Percentiles rank a stretch among this genome's conserved stretches.
Evolutionary conservation across 2,329 filamentous ascomycete genomes (phyloP).

Genomic region (Penicillium sp.): DNA sequence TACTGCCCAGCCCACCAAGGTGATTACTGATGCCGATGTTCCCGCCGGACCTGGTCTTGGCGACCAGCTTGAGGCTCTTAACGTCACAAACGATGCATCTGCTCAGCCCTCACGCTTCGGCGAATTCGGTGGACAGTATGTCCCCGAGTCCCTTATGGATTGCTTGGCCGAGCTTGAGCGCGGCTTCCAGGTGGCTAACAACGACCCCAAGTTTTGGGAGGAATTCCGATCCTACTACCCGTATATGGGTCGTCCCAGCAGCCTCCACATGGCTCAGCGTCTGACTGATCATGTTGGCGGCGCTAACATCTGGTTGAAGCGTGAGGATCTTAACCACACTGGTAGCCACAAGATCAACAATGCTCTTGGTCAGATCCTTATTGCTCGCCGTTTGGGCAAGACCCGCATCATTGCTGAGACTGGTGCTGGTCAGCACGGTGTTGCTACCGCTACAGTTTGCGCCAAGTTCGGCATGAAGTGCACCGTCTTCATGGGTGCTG

Average conservation of each 20-base stretch:
- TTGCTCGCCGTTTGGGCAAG: slow-evolving; percentile 85
- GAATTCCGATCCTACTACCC: slow-evolving; percentile 95
- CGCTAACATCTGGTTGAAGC: slow-evolving; percentile 96
- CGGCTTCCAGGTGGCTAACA: slow-evolving; percentile 82
- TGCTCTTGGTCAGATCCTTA: slow-evolving; percentile 84
- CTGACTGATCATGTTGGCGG: slow-evolving; percentile 86
- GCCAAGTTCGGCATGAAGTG: slow-evolving; percentile 98
- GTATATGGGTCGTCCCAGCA: slow-evolving; percentile 93
- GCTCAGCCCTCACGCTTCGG: slow-evolving; percentile 85
- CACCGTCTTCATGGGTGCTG: slow-evolving; percentile 96
- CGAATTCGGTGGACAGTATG: slow-evolving; percentile 95
- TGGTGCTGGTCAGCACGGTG: slow-evolving; percentile 94
- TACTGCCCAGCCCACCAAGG: slow-evolving; percentile 55
- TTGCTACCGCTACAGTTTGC: slow-evolving; percentile 94
- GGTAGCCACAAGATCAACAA: slow-evolving; percentile 99
- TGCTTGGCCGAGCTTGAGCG: slow-evolving; percentile 86
- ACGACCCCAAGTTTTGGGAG: slow-evolving; percentile 93
- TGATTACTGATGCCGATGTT: slow-evolving; percentile 60
- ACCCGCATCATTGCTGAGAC: slow-evolving; percentile 98
- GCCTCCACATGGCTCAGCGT: slow-evolving; percentile 82
- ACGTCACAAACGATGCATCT: slow-evolving; percentile 56
- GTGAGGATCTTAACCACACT: slow-evolving; percentile 96
- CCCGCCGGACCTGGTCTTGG: slow-evolving; percentile 66
- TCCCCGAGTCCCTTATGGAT: slow-evolving; percentile 97
- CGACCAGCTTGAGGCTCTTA: slow-evolving; percentile 81